Base-by-base conservation (phyloP, 345 rosid genomes). In the Bruguiera gymnorhiza region DNA sequence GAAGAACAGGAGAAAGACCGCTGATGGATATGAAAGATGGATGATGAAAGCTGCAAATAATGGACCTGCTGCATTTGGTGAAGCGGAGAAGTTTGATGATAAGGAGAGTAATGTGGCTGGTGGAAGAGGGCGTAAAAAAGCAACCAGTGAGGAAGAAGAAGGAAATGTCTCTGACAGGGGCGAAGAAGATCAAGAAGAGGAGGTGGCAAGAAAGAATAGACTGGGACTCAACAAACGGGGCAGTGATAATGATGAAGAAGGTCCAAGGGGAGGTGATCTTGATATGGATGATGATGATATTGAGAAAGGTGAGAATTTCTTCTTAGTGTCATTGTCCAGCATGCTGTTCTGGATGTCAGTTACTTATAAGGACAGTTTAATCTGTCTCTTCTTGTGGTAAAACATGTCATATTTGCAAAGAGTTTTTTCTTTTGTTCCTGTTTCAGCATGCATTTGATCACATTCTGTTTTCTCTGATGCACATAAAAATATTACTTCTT, bases 1-100 rank as follows among this genome's bases (percentile, higher is more conserved):
- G 92, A 88, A 72, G 83, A 95, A 92, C 59, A 81, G 98, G 84
- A 86, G 94, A 69, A 95, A 90, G 79, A 95, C 97, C 1, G 99
- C 97, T 13, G 99, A 95, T 83, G 99, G 99, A 66, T 95, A 90
- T 76, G 79, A 88, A 77, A 90, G 99, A 76, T 95, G 97, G 99
- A 92, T 95, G 97, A 92, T 95, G 97, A 92, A 95, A 89, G 92
- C 93, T 57, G 97, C 95, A 58, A 88, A 81, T 73, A 91, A 88
- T 67, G 98, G 97, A 63, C 80, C 97, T 62, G 92, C 96, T n/a
- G 90, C 93, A 60, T 91, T 93, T 85, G 98, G 98, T 63, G 98
- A 89, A 73, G 86, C 80, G 61, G 98, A 86, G 57, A 92, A 78
- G 78, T 46, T 66, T 67, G 97, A 82, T 69, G 99, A 95, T 6